phyloP scores from a whole-genome alignment of 306 rosid species.

The Acacia melanoxylon region DNA sequence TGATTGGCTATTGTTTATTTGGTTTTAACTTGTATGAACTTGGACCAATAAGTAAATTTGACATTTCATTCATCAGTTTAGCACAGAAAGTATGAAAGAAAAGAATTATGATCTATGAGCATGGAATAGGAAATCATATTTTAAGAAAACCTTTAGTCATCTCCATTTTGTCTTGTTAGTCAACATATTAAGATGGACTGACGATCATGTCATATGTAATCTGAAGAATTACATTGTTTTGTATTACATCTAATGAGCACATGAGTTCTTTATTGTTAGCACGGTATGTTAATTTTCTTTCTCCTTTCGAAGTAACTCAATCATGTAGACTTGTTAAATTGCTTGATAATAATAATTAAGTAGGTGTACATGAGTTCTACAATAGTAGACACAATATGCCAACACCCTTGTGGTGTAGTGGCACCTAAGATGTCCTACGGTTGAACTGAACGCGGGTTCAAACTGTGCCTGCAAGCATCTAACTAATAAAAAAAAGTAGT shows the following conservation, averaged over 20 bases:
- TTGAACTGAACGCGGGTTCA: too few relatives aligned
- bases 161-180: background rate
- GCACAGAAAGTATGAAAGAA: background rate
- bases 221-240: background rate
- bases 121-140: background rate
- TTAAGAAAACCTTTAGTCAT: slow-evolving; percentile 2
- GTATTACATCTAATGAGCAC: background rate
- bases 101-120: background rate
- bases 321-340: background rate
- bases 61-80: background rate
- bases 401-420: too few relatives aligned
- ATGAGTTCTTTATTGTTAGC: background rate
- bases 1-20: background rate
- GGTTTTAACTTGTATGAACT: background rate
- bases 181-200: background rate
- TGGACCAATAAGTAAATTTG: background rate
- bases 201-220: background rate
- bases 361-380: background rate
- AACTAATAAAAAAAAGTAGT: too few relatives aligned
- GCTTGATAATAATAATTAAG: background rate
- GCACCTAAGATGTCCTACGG: too few relatives aligned
- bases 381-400: background rate
- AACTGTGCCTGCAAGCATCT: too few relatives aligned
- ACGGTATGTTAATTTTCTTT: background rate
- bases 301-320: background rate